Evolutionary conservation across 495 filamentous ascomycete genomes (phyloP), one percentile per base, ranked within the genome.

Genomic region (Tirmania nivea): DNA sequence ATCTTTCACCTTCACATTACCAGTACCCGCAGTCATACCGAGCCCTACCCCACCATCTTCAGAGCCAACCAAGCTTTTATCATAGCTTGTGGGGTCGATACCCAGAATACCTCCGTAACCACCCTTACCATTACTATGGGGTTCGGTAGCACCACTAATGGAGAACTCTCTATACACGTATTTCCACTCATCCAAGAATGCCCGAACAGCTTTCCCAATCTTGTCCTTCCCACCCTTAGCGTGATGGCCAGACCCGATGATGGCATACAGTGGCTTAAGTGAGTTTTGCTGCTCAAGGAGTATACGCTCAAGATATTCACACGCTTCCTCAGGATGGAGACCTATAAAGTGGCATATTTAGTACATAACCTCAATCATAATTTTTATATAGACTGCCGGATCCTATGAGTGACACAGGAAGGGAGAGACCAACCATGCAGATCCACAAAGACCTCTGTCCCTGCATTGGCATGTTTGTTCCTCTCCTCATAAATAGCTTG

Each of bases 171-270:
- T 81, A 66, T 86, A 99, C 0, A 87, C 81, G 59, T 94, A 96
- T 55, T 83, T 80, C 87, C 87, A 94, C 61, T 96, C 89, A 60
- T 89, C 89, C 25, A 99, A 71, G 69, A 92, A 99, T 47, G 71
- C 74, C 52, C 89, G 79, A 57, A 99, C 77, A 8, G 87, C 85
- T 70, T 94, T 95, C 56, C 89, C 89, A 34, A 99, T 82, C 68
- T 99, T 99, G 65, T 99, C 92, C 67, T 95, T 96, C 58, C 90
- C 90, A 62, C 93, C 90, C 71, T 96, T 96, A 59, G 86, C 93
- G 64, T 96, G 92, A 61, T 99, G 92, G 10, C 89, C 89, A 8
- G 90, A 95, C 54, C 90, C 90, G 4, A 86, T 94, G 61, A 96
- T 96, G 49, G 86, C 88, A 60, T 96, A 99, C 34, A 96, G 75